Evolutionary conservation across 2,329 filamentous ascomycete genomes (phyloP), one percentile per base, ranked within the genome.

Genomic region (Phialemoniopsis sp.): DNA sequence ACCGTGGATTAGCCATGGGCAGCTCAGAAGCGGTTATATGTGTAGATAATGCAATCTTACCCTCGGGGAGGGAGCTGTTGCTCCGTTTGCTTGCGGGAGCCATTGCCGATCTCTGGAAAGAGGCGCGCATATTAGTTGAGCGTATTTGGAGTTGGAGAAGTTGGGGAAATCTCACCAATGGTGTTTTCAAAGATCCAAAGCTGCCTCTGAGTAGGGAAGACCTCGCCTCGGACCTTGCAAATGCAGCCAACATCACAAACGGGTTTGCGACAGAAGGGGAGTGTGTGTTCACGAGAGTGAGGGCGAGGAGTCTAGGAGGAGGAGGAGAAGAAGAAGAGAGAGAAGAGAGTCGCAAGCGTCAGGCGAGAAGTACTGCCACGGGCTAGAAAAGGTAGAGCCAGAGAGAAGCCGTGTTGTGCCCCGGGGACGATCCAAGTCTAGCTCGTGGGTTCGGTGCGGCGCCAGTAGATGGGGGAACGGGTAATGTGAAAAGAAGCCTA

Each of bases 51-150:
- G 21, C 21, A 26, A 29, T 9, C 3, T 29, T 10, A 78, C 74
- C 72, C 52, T 63, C 54, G 40, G 75, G 73, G 39, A 78, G 62
- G 46, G 77, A 77, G 67, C 76, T 81, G 56, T 67, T 80, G 60
- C 68, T 73, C 58, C 78, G 64, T 58, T 62, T 70, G 50, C 65
- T 59, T 47, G 69, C 61, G 37, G 70, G 65, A 34, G 76, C 72
- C 76, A 82, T 80, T 60, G 52, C 50, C 50, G 56, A 45, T 43
- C 40, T 59, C 58, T 62, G 50, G 17, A 36, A 28, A 34, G 12
- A 28, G 26, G 8, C n/a, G 14, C n/a, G 29, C 13, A 4, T 28
- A 44, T 51, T 38, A 44, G 46, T 34, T 34, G 9, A 29, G 19
- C 37, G 33, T 30, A 19, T 34, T 36, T 10, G 21, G 21, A 26